A percentile compares a stretch with the other conserved stretches of the same genome.
phyloP scores from a whole-genome alignment of 169 alveolate genomes.

The Cryptosporidium viatorum region DNA sequence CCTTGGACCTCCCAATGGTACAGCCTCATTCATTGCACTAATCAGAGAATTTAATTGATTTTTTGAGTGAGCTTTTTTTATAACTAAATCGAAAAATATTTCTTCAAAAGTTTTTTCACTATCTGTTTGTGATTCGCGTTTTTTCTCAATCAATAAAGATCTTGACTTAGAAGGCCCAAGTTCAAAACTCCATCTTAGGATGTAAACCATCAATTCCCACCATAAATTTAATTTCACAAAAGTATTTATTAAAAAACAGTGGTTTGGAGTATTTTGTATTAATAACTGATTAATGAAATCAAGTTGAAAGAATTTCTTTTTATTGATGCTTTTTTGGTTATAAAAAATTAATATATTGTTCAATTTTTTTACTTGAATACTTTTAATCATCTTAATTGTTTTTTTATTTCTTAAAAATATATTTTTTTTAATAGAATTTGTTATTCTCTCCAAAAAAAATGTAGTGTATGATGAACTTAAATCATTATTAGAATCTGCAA shows the following conservation, averaged over 20 bases:
- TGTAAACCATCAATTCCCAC: slow-evolving; percentile 74
- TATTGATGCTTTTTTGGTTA: not conserved
- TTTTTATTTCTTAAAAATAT: not conserved
- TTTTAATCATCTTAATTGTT: not conserved
- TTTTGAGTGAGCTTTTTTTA: slow-evolving; percentile 32
- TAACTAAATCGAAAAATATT: slow-evolving; percentile 31
- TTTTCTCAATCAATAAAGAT: slow-evolving; percentile 19
- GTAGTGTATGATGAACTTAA: not conserved
- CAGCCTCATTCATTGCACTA: slow-evolving; percentile 42
- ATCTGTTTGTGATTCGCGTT: not conserved
- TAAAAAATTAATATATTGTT: not conserved
- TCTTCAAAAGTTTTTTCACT: slow-evolving; percentile 30
- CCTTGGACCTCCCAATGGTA: slow-evolving; percentile 61
- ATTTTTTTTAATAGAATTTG: slow-evolving; percentile 13
- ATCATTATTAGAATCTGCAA: not conserved
- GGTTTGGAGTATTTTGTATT: slow-evolving; percentile 14
- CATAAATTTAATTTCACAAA: slow-evolving; percentile 57
- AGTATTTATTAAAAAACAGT: slow-evolving; percentile 30
- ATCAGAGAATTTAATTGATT: slow-evolving; percentile 19
- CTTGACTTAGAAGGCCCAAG: slow-evolving; percentile 40
- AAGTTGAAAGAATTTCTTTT: not conserved
- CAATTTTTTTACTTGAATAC: not conserved
- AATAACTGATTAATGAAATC: slow-evolving; percentile 15
- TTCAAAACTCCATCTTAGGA: slow-evolving; percentile 65
- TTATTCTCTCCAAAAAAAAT: slow-evolving; percentile 32